A percentile compares a stretch with the other conserved stretches of the same genome.
These are phyloP conservation scores for Cytospora schulzeri DNA, from an alignment of 2,329 filamentous ascomycete genomes.

Conservation along the genomic window DNA sequence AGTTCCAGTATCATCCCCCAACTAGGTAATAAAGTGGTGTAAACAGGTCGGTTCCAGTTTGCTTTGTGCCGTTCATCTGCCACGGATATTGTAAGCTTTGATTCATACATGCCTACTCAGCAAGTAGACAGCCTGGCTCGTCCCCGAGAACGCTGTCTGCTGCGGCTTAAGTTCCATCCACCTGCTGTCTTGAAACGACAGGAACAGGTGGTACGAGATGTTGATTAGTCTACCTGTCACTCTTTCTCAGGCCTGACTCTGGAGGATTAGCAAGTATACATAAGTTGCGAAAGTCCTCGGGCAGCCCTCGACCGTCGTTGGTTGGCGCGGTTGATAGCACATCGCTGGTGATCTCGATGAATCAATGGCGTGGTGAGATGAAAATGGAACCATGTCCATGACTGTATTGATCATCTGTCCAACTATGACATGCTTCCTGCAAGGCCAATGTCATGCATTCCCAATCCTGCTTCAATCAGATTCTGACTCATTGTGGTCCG, in stretches of 20 bases:
- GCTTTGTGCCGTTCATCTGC: too few relatives aligned
- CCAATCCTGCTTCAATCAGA: constrained; percentile 32
- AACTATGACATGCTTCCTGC: not conserved
- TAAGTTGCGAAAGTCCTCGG: not conserved
- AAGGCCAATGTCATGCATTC: not conserved
- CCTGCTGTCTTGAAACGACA: too few relatives aligned
- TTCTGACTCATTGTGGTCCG: constrained; percentile 44
- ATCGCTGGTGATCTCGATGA: not conserved
- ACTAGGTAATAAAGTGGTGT: too few relatives aligned
- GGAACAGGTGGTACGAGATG: too few relatives aligned
- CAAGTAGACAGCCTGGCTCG: too few relatives aligned
- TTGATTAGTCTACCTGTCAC: too few relatives aligned
- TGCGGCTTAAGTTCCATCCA: too few relatives aligned
- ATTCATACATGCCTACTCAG: too few relatives aligned
- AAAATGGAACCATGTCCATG: not conserved
- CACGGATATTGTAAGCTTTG: too few relatives aligned
- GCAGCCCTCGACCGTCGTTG: not conserved
- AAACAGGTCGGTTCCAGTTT: too few relatives aligned
- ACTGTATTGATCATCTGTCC: not conserved
- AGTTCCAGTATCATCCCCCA: too few relatives aligned
- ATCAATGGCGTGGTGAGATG: not conserved
- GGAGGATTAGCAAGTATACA: not conserved
- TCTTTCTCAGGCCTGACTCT: not conserved
- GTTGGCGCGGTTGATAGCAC: not conserved
- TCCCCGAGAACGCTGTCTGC: too few relatives aligned